A percentile compares a stretch with the other conserved stretches of the same genome.
These are phyloP conservation scores for Xylaria sp. DNA, from an alignment of 2,329 filamentous ascomycete genomes.

Conservation along the genomic window DNA sequence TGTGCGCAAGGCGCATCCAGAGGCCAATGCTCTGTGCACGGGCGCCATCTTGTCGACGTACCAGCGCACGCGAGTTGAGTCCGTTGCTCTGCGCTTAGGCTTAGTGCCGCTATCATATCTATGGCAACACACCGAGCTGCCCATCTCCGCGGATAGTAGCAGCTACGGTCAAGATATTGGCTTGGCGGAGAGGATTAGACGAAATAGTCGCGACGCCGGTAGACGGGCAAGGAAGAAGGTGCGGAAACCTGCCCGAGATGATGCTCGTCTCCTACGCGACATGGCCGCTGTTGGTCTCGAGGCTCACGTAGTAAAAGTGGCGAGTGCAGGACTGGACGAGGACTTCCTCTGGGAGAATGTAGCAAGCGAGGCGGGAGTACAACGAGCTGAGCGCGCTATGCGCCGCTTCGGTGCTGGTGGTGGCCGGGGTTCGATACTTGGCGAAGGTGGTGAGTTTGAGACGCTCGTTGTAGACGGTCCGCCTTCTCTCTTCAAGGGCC, in stretches of 20 bases:
- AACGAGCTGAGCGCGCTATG: constrained; percentile 64
- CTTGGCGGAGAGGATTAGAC: constrained; percentile 42
- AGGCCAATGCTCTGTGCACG: constrained; percentile 86
- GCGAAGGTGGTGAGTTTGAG: constrained; percentile 97
- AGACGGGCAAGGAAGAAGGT: constrained; percentile 9
- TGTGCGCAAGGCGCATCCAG: constrained; percentile 76
- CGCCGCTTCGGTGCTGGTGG: constrained; percentile 71
- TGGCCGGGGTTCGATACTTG: constrained; percentile 77
- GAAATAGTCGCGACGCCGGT: constrained; percentile 43
- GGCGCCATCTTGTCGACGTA: constrained; percentile 96
- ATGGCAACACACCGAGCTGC: constrained; percentile 86
- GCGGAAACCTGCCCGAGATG: constrained; percentile 47
- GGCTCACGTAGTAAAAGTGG: constrained; percentile 94
- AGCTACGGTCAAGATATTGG: constrained; percentile 4
- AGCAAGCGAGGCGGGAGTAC: constrained; percentile 63
- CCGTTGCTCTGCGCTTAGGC: constrained; percentile 84
- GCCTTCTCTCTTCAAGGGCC: constrained; percentile 74
- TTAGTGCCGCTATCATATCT: constrained; percentile 86
- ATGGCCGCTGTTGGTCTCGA: constrained; percentile 84
- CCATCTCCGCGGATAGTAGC: constrained; percentile 22
- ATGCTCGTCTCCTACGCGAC: constrained; percentile 76
- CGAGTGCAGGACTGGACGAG: constrained; percentile 87
- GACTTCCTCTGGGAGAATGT: constrained; percentile 84
- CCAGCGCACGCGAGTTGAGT: constrained; percentile 95
- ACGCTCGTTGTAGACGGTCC: constrained; percentile 90